Evolutionary conservation across 1,284 basidiomycete species (phyloP).

Genomic region (Ustilago tritici): DNA sequence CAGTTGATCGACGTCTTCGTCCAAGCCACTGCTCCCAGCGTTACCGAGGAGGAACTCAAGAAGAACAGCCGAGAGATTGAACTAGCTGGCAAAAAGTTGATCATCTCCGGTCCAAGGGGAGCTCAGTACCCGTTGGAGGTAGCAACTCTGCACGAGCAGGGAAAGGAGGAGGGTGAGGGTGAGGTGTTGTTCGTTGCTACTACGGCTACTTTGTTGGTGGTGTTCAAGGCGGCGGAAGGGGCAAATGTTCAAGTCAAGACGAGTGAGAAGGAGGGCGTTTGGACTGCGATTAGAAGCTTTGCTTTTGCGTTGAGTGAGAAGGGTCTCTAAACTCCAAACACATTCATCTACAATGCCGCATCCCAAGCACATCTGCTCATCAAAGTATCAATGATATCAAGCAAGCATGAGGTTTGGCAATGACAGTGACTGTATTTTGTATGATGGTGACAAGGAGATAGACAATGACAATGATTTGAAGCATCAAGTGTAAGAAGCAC

Average conservation of each 20-base stretch:
- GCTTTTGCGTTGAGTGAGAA: slow-evolving; percentile 40
- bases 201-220: slow-evolving; percentile 36
- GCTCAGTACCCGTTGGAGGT: slow-evolving; percentile 43
- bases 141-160: slow-evolving; percentile 33
- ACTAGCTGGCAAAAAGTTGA: slow-evolving; percentile 27
- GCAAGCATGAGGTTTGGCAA: neutral
- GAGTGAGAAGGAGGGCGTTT: slow-evolving; percentile 42
- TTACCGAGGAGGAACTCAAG: slow-evolving; percentile 24
- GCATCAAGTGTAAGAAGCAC: neutral
- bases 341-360: neutral
- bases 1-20: slow-evolving; percentile 41
- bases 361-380: neutral
- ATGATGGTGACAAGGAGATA: neutral
- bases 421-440: slow-evolving; percentile 1
- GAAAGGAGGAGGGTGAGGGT: neutral
- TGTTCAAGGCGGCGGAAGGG: slow-evolving; percentile 36
- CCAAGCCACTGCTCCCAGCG: slow-evolving; percentile 30
- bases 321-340: slow-evolving; percentile 27
- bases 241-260: slow-evolving; percentile 32
- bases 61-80: slow-evolving; percentile 12
- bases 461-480: slow-evolving; percentile 8
- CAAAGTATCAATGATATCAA: neutral
- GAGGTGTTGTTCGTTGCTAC: slow-evolving; percentile 42
- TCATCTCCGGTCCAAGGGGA: slow-evolving; percentile 34
- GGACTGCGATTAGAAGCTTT: slow-evolving; percentile 36